Base-by-base conservation (phyloP, 108 stramenopile species). In the Aureococcus anophagefferens region DNA sequence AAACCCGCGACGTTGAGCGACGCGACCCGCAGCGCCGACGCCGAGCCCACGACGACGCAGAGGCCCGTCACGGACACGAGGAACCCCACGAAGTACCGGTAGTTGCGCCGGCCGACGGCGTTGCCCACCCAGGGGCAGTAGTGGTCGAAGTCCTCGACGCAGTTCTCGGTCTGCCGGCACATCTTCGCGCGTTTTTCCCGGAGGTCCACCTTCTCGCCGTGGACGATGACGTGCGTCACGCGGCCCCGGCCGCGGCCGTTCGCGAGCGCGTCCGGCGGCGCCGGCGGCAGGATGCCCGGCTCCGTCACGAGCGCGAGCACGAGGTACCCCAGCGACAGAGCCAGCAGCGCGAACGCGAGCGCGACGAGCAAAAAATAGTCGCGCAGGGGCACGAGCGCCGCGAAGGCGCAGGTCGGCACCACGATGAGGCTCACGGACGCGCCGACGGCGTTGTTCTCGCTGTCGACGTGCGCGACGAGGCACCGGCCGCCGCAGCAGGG, bases 41-140 rank as follows among this genome's bases (percentile, higher is more conserved):
- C 37, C 37, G 37, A 4, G 37, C 4, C 7, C 21, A 33, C 51
- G 32, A 63, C 17, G 30, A 64, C 15, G 30, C 64, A 29, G 30
- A 76, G 37, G 29, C 11, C 37, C 29, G 64, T 34, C 28, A 63
- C 32, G 31, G 18, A 51, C 25, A 45, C 34, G 5, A 63, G 35
- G 63, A 82, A 80, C 32, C n/a, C 70, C 0, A 80, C 29, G 74
- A 82, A 82, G 51, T 67, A 81, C 5, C 77, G 59, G 28, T 77
- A 62, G 77, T 82, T 82, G 13, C 80, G 59, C 33, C 33, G 36
- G 33, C 80, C 81, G 32, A 82, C 77, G 59, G 80, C 81, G 67
- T 77, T 82, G 44, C 77, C 72, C 29, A 80, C 66, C 76, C 76
- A 77, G 16, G 76, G 76, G 33, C 76, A 77, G 31, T 44, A 64